Conservation (phyloP, 805 yeast species). For the Pichia manshurica region DNA sequence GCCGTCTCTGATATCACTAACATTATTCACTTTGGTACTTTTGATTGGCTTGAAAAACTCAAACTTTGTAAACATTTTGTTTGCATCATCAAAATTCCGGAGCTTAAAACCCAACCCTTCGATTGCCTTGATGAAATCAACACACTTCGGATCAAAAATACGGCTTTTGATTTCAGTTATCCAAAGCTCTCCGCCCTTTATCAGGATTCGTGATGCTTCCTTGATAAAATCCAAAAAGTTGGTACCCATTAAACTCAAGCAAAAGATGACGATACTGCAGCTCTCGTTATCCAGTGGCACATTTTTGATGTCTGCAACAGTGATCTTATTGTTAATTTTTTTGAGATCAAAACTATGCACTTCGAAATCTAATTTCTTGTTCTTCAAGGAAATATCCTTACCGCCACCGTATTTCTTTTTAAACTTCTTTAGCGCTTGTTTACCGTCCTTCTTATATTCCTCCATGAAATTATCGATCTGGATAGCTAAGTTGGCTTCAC, state of each 20-base stretch:
- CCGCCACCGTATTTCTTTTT: conserved; percentile 24
- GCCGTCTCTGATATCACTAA: conserved; percentile 50
- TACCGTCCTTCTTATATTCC: conserved; percentile 25
- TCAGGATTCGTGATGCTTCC: conserved; percentile 82
- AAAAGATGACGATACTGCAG: conserved; percentile 84
- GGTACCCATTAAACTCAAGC: conserved; percentile 96
- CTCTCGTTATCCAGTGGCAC: conserved; percentile 80
- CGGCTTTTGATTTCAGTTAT: conserved; percentile 95
- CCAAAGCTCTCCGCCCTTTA: conserved; percentile 94
- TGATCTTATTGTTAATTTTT: conserved; percentile 80
- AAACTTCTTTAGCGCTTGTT: conserved; percentile 28
- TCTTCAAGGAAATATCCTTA: conserved; percentile 16
- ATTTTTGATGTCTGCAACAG: conserved; percentile 92
- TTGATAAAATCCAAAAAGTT: conserved; percentile 86
- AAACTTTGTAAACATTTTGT: conserved; percentile 91
- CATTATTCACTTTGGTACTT: conserved; percentile 57
- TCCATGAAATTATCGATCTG: conserved; percentile 50
- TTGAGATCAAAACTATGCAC: conserved; percentile 91
- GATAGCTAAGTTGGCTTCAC: conserved; percentile 83
- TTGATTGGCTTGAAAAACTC: conserved; percentile 86
- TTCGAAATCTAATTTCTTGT: conserved; percentile 38
- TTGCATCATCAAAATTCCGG: conserved; percentile 76
- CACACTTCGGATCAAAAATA: conserved; percentile 67
- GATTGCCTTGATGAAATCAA: conserved; percentile 74
- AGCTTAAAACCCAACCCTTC: conserved; percentile 82